Evolutionary conservation across 2,329 filamentous ascomycete genomes (phyloP).

Genomic region (Stagonosporopsis vannaccii): DNA sequence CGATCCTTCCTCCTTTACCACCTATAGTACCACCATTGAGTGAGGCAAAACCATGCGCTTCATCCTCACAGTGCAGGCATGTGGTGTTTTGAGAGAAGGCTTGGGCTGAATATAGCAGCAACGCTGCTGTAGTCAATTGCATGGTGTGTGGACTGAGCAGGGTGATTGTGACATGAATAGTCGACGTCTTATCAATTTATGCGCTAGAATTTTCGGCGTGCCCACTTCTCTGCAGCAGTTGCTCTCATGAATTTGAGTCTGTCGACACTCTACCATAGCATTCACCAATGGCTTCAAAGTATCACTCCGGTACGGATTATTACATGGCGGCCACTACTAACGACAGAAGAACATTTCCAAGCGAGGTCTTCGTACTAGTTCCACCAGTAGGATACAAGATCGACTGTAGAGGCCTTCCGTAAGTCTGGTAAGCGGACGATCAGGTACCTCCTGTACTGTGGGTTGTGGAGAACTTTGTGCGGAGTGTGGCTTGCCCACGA

Average conservation of each 20-base stretch:
- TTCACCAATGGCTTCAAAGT: too few relatives aligned
- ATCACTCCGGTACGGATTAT: too few relatives aligned
- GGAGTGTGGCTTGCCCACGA: too few relatives aligned
- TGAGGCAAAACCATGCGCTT: slow-evolving; percentile 17
- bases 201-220: too few relatives aligned
- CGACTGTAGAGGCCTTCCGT: too few relatives aligned
- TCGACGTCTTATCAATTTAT: too few relatives aligned
- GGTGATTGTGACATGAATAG: background rate
- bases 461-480: too few relatives aligned
- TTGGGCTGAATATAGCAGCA: background rate
- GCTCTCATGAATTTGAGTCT: background rate
- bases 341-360: background rate
- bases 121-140: background rate
- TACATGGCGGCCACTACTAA: too few relatives aligned
- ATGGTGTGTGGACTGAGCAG: background rate
- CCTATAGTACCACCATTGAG: slow-evolving; percentile 16
- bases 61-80: slow-evolving; percentile 11
- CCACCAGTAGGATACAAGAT: background rate
- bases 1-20: slow-evolving; percentile 5
- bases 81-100: slow-evolving; percentile 7
- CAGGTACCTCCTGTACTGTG: too few relatives aligned
- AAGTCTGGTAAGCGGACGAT: too few relatives aligned
- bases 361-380: background rate
- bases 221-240: background rate
- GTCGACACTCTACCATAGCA: too few relatives aligned